Evolutionary conservation across 2,329 filamentous ascomycete species (phyloP).

Genomic region (Aureobasidium sp.): DNA sequence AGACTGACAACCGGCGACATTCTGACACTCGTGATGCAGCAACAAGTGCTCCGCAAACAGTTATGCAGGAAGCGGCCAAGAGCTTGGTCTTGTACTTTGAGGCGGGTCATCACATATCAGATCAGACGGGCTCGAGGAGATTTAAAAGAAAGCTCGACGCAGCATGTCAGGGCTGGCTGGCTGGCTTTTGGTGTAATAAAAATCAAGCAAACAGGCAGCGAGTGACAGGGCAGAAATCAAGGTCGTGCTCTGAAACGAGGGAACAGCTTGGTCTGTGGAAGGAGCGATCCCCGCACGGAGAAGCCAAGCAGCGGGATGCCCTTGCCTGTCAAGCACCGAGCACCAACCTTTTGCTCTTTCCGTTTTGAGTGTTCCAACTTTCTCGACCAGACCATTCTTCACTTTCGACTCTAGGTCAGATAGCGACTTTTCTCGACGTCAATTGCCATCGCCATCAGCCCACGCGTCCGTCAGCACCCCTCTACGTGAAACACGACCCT

Average conservation of each 20-base stretch:
- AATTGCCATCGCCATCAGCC: not conserved
- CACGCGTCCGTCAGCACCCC: not conserved
- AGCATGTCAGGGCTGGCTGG: not conserved
- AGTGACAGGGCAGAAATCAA: slow-evolving; percentile 1
- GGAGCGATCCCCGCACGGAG: not conserved
- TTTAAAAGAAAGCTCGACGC: not conserved
- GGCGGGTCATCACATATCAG: not conserved
- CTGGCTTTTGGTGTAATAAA: not conserved
- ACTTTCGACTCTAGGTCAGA: not conserved
- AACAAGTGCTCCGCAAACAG: not conserved
- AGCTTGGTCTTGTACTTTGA: not conserved
- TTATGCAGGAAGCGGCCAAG: not conserved
- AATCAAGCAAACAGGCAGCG: not conserved
- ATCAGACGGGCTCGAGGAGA: not conserved
- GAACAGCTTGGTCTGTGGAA: not conserved
- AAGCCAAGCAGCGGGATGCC: slow-evolving; percentile 8
- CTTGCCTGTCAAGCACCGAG: not conserved
- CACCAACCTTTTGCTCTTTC: not conserved
- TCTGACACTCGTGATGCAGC: not conserved
- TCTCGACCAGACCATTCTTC: not conserved
- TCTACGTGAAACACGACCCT: slow-evolving; percentile 2
- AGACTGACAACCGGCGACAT: not conserved
- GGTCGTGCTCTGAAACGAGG: not conserved
- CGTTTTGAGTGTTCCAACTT: not conserved
- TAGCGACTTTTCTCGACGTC: not conserved